A percentile compares a stretch with the other conserved stretches of the same genome.
Evolutionary conservation across 345 rosid genomes (phyloP).

Genomic region (Lenwebbia sp.): DNA sequence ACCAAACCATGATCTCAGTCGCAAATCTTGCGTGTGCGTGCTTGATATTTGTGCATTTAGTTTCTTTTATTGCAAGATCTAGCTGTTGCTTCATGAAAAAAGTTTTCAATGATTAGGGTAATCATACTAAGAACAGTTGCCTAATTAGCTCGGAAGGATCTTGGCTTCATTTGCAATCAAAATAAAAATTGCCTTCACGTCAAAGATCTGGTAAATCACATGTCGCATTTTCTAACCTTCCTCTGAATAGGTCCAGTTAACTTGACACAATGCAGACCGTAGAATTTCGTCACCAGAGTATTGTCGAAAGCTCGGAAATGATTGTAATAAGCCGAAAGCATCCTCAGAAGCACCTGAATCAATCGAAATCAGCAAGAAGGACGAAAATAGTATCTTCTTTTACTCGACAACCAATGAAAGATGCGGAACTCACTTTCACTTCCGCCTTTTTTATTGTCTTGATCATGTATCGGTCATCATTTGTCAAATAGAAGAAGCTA

Average conservation of each 20-base stretch:
- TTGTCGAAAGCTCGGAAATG: conserved; percentile 82
- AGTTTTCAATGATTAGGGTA: background rate
- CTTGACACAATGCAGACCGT: conserved; percentile 84
- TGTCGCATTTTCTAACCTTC: conserved; percentile 41
- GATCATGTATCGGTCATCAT: conserved; percentile 91
- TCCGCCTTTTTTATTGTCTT: conserved; percentile 91
- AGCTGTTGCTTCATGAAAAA: background rate
- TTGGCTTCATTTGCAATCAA: background rate
- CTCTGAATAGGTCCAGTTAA: conserved; percentile 68
- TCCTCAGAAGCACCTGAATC: conserved; percentile 75
- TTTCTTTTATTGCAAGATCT: background rate
- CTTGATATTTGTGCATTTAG: background rate
- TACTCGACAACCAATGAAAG: background rate
- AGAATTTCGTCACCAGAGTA: conserved; percentile 68
- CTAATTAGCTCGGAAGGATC: background rate
- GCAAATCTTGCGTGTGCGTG: background rate
- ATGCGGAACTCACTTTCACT: conserved; percentile 48
- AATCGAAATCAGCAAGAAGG: background rate
- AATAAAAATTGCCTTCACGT: background rate
- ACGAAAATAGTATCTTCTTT: background rate
- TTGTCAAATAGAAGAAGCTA: conserved; percentile 84
- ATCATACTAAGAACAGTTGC: background rate
- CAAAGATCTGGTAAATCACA: background rate
- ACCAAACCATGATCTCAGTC: background rate
- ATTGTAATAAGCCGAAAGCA: conserved; percentile 88